A percentile compares a stretch with the other conserved stretches of the same genome.
phyloP scores from a whole-genome alignment of 805 yeast genomes.

The Isabelozyma pseudorhagii region DNA sequence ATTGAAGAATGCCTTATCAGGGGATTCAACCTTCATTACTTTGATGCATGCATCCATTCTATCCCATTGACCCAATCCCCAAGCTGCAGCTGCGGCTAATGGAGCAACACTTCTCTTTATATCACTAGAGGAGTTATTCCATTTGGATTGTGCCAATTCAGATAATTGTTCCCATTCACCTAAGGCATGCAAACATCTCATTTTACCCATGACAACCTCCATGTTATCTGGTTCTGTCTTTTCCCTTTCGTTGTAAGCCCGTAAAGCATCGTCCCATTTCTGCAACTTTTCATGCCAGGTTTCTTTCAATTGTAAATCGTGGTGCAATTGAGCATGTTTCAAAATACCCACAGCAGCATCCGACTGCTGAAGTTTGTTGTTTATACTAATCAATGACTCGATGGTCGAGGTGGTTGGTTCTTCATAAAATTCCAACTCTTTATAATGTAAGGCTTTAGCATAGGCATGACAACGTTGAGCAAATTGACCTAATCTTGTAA shows the following conservation, averaged over 20 bases:
- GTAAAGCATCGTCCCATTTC: conserved; percentile 96
- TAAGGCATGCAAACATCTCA: conserved; percentile 96
- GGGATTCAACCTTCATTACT: conserved; percentile 88
- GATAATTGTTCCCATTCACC: conserved; percentile 97
- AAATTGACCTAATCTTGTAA: conserved; percentile 85
- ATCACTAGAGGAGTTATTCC: conserved; percentile 74
- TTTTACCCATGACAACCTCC: conserved; percentile 94
- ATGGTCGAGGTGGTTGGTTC: conserved; percentile 91
- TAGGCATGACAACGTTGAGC: conserved; percentile 96
- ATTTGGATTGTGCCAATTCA: conserved; percentile 78
- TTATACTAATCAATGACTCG: conserved; percentile 87
- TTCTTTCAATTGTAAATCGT: conserved; percentile 86
- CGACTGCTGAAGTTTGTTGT: conserved; percentile 91
- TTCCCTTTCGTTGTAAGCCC: conserved; percentile 83
- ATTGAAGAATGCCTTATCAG: conserved; percentile 92
- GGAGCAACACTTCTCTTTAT: conserved; percentile 87
- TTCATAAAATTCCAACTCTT: conserved; percentile 90
- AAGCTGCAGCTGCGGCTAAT: conserved; percentile 96
- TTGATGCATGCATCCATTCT: conserved; percentile 86
- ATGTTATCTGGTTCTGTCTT: conserved; percentile 60
- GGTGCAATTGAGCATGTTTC: conserved; percentile 90
- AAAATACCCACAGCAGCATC: conserved; percentile 98
- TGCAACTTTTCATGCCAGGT: conserved; percentile 97
- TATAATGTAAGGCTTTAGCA: conserved; percentile 95
- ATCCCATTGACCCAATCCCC: conserved; percentile 98